phyloP scores from a whole-genome alignment of 306 rosid genomes.

The Vachellia pachyceras region DNA sequence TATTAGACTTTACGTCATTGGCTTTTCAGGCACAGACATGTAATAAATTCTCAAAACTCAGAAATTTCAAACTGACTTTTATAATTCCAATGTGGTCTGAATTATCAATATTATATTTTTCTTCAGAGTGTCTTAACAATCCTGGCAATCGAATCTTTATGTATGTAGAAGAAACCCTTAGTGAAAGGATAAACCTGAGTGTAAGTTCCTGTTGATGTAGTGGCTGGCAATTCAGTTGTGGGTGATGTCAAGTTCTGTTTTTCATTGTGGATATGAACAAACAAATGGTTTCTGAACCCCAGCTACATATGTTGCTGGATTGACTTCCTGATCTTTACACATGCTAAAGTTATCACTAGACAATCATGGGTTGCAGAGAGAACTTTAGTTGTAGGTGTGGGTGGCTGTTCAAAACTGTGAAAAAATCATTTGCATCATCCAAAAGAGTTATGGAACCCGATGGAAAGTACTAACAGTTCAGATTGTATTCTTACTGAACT shows the following conservation, averaged over 20 bases:
- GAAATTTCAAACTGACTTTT: not conserved
- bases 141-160: not conserved
- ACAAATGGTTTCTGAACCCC: constrained; percentile 5
- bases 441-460: constrained; percentile 21
- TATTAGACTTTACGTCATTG: constrained; percentile 1
- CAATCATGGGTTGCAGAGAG: constrained; percentile 7
- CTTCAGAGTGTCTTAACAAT: constrained; percentile 29
- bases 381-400: not conserved
- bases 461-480: not conserved
- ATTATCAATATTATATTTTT: not conserved
- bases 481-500: constrained; percentile 2
- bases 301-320: not conserved
- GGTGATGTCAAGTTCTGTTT: constrained; percentile 7
- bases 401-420: not conserved
- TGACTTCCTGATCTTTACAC: constrained; percentile 14
- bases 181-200: constrained; percentile 12
- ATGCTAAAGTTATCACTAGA: constrained; percentile 5
- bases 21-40: constrained; percentile 3
- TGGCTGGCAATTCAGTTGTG: not conserved
- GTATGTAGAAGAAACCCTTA: not conserved
- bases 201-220: constrained; percentile 21
- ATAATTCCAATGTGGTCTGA: constrained; percentile 12
- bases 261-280: constrained; percentile 19
- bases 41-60: constrained; percentile 13
- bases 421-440: constrained; percentile 18